Percentiles rank a stretch among this genome's conserved stretches.
phyloP scores from a whole-genome alignment of 768 basidiomycete species.

The Tulasnella sp. region DNA sequence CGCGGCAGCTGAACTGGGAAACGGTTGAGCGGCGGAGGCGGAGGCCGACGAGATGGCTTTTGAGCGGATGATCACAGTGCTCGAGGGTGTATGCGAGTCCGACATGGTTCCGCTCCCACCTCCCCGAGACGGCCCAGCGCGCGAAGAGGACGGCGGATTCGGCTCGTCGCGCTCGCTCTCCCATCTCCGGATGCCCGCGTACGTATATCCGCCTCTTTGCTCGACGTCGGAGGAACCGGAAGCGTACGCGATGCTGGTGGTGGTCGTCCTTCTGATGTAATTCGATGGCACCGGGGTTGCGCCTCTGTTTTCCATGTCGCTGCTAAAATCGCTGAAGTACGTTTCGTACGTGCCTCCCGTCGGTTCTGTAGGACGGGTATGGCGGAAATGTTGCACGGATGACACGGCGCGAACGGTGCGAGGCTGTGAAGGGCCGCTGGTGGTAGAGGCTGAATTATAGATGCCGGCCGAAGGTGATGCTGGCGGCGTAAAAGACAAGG shows the following conservation, averaged over 20 bases:
- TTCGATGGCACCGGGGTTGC: conserved; percentile 17
- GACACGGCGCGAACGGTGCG: conserved; percentile 1
- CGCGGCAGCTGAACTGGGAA: neutral
- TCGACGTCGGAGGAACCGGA: conserved; percentile 23
- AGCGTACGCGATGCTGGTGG: conserved; percentile 11
- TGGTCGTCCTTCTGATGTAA: conserved; percentile 14
- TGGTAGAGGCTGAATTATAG: neutral
- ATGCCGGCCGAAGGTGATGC: conserved; percentile 21
- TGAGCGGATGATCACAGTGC: conserved; percentile 8
- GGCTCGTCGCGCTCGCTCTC: conserved; percentile 31
- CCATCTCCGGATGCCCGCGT: conserved; percentile 24
- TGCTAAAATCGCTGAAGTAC: conserved; percentile 30
- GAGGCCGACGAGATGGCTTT: neutral
- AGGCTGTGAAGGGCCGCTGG: conserved; percentile 14
- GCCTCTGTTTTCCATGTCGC: conserved; percentile 9
- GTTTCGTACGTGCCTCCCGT: conserved; percentile 8
- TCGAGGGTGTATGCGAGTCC: conserved; percentile 26
- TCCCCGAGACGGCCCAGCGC: conserved; percentile 23
- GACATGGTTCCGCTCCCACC: conserved; percentile 22
- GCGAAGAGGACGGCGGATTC: neutral
- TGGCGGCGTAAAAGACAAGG: conserved; percentile 21
- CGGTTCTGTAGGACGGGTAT: neutral
- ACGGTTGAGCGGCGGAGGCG: conserved; percentile 13
- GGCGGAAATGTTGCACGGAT: conserved; percentile 20
- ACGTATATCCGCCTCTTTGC: neutral